Evolutionary conservation across 148 eudicot species (phyloP).

Genomic region (Talinum fruticosum): DNA sequence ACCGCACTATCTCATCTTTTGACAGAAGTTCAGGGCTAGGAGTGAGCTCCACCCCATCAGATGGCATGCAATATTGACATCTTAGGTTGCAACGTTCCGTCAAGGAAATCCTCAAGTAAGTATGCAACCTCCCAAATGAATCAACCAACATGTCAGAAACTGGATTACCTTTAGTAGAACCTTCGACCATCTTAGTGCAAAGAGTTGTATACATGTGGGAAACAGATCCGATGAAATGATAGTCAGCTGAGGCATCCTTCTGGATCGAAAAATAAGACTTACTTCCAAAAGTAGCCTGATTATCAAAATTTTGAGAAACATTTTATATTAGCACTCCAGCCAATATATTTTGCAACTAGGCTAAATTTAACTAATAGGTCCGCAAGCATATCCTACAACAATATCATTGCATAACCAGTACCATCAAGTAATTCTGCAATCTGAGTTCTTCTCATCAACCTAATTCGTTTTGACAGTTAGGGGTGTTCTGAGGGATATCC

Average conservation of each 20-base stretch:
- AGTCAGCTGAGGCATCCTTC: constrained; percentile 16
- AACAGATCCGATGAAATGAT: constrained; percentile 25
- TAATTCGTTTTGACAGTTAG: no score
- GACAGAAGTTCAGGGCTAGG: constrained; percentile 62
- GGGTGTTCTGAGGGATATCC: no score
- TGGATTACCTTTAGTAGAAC: constrained; percentile 39
- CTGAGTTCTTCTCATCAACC: no score
- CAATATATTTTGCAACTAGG: not conserved
- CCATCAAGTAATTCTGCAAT: no score
- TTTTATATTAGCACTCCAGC: constrained; percentile 4
- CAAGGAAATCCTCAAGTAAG: constrained; percentile 83
- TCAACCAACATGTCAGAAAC: constrained; percentile 78
- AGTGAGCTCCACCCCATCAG: constrained; percentile 91
- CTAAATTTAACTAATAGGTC: no score
- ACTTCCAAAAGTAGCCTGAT: constrained; percentile 36
- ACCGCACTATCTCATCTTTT: constrained; percentile 57
- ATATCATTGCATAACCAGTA: no score
- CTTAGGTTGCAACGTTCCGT: constrained; percentile 96
- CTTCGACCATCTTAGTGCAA: constrained; percentile 45
- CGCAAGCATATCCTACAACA: no score
- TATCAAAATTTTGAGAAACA: not conserved
- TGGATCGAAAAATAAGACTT: constrained; percentile 22
- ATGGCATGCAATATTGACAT: constrained; percentile 97
- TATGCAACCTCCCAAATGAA: constrained; percentile 89
- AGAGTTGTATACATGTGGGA: constrained; percentile 41